Evolutionary conservation across 2,329 filamentous ascomycete genomes (phyloP).

Genomic region (Stagonosporopsis vannaccii): DNA sequence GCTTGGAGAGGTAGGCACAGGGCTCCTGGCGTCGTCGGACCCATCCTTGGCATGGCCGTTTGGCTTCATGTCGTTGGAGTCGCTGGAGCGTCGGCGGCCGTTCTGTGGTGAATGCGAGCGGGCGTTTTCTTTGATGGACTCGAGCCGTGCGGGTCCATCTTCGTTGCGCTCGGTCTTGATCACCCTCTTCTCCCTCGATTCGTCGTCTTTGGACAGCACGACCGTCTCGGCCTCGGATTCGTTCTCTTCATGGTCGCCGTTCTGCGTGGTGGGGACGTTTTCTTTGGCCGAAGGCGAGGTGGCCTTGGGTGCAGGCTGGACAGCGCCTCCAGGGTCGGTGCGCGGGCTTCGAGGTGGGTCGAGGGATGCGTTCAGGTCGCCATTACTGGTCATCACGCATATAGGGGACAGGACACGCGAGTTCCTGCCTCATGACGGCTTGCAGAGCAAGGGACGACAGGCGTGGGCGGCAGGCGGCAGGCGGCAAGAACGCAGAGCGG

Average conservation of each 20-base stretch:
- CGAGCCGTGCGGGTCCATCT: slow-evolving; percentile 31
- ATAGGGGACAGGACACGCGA: slow-evolving; percentile 46
- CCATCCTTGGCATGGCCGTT: slow-evolving; percentile 40
- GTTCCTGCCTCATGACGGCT: slow-evolving; percentile 51
- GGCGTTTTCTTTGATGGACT: slow-evolving; percentile 39
- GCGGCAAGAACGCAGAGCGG: slow-evolving; percentile 17
- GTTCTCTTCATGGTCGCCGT: slow-evolving; percentile 48
- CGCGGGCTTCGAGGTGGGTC: slow-evolving; percentile 26
- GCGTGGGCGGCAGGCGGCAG: slow-evolving; percentile 15
- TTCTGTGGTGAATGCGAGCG: slow-evolving; percentile 37
- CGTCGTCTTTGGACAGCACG: slow-evolving; percentile 53
- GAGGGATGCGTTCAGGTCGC: slow-evolving; percentile 42
- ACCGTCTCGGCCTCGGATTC: slow-evolving; percentile 61
- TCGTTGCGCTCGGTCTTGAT: slow-evolving; percentile 51
- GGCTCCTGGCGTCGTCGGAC: slow-evolving; percentile 43
- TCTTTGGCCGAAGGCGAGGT: slow-evolving; percentile 30
- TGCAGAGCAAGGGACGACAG: slow-evolving; percentile 37
- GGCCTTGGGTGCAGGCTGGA: slow-evolving; percentile 21
- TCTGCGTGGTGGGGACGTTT: slow-evolving; percentile 25
- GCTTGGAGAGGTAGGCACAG: slow-evolving; percentile 46
- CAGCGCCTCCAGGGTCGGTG: slow-evolving; percentile 3
- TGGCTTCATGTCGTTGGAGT: slow-evolving; percentile 30
- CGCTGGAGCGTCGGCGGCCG: slow-evolving; percentile 35
- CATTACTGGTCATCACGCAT: slow-evolving; percentile 53
- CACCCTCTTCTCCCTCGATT: slow-evolving; percentile 48